These are phyloP conservation scores for Poa pratensis DNA, from an alignment of 176 grass and related monocot genomes.

Conservation along the genomic window DNA sequence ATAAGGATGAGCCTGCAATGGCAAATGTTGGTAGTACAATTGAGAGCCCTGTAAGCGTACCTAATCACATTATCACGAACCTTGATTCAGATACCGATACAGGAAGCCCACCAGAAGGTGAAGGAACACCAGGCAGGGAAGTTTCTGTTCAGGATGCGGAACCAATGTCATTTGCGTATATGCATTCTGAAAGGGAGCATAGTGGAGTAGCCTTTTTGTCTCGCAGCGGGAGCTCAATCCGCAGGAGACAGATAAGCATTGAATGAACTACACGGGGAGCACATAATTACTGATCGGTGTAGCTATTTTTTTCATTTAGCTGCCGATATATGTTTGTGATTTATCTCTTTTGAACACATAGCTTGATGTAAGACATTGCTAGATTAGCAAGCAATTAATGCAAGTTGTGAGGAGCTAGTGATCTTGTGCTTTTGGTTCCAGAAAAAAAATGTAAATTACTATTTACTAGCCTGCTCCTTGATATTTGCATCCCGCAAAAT, in stretches of 20 bases:
- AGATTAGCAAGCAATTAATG: not conserved
- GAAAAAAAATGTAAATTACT: not conserved
- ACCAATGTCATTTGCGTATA: conserved; percentile 59
- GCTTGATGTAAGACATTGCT: not conserved
- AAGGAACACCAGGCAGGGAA: conserved; percentile 59
- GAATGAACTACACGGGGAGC: not conserved
- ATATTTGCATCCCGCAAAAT: too few relatives aligned
- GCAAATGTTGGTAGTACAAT: not conserved
- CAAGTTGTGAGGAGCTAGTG: not conserved
- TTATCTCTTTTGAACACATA: not conserved
- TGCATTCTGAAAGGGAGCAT: conserved; percentile 41
- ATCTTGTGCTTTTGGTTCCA: not conserved
- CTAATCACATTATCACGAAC: conserved; percentile 23
- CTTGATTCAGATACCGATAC: conserved; percentile 42
- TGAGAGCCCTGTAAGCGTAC: conserved; percentile 41
- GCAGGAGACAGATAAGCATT: conserved; percentile 4
- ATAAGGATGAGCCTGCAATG: not conserved
- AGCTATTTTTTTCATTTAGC: conserved; percentile 40
- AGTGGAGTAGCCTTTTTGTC: conserved; percentile 15
- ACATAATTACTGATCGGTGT: not conserved
- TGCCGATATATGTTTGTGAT: not conserved
- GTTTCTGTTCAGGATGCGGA: conserved; percentile 25
- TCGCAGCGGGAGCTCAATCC: not conserved
- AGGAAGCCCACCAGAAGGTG: conserved; percentile 33
- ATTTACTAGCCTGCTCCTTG: too few relatives aligned